Evolutionary conservation across 2,329 filamentous ascomycete genomes (phyloP).

Genomic region (Rugonectria rugulosa): DNA sequence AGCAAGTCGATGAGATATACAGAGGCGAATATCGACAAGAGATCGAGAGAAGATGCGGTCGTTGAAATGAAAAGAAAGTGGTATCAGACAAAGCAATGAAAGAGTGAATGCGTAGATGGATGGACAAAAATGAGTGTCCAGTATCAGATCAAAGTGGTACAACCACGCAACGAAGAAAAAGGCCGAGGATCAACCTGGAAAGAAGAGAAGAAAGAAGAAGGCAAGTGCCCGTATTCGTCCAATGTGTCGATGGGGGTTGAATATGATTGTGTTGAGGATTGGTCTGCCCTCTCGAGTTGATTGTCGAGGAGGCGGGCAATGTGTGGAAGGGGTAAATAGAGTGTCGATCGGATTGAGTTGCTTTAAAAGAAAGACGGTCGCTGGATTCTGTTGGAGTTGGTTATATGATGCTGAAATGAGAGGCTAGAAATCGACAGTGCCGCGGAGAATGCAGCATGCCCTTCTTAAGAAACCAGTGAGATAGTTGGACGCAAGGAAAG

Average conservation of each 20-base stretch:
- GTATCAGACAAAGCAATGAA: conserved; percentile 31
- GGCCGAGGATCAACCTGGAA: conserved; percentile 67
- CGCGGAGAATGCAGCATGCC: conserved; percentile 39
- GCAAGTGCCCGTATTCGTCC: conserved; percentile 34
- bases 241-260: conserved; percentile 32
- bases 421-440: conserved; percentile 37
- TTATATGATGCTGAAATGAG: conserved; percentile 39
- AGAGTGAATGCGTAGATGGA: conserved; percentile 6
- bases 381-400: conserved; percentile 13
- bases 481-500: conserved; percentile 1
- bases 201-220: conserved; percentile 36
- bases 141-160: conserved; percentile 38
- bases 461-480: conserved; percentile 25
- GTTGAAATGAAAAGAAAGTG: conserved; percentile 18
- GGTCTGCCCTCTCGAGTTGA: conserved; percentile 2
- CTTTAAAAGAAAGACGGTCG: background rate
- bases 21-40: conserved; percentile 22
- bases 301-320: background rate
- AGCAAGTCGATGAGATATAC: conserved; percentile 17
- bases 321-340: background rate
- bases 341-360: background rate
- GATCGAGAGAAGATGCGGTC: background rate
- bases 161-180: conserved; percentile 44
- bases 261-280: conserved; percentile 15
- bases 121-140: conserved; percentile 29